These are phyloP conservation scores for Sphaerulina musiva DNA, from an alignment of 2,329 filamentous ascomycete species.

Conservation along the genomic window DNA sequence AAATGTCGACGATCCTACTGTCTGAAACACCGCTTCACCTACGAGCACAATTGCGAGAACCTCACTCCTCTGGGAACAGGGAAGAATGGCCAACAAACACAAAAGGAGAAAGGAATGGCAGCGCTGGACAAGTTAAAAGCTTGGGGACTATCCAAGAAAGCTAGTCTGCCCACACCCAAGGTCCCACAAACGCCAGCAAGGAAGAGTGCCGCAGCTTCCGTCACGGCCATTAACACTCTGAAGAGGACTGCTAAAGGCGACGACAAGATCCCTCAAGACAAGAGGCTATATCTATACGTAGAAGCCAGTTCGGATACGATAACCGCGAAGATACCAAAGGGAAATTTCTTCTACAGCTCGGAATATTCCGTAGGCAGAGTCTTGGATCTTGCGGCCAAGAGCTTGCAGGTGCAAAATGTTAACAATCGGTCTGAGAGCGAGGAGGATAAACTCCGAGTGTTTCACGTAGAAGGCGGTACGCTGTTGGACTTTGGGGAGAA, in stretches of 20 bases:
- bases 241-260: slow-evolving; percentile 90
- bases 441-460: slow-evolving; percentile 74
- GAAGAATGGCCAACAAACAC: slow-evolving; percentile 39
- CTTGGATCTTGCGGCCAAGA: slow-evolving; percentile 69
- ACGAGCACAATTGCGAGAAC: slow-evolving; percentile 80
- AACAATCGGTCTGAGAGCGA: slow-evolving; percentile 73
- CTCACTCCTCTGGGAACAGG: slow-evolving; percentile 56
- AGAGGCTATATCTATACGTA: slow-evolving; percentile 82
- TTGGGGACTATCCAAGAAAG: slow-evolving; percentile 67
- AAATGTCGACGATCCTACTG: slow-evolving; percentile 69
- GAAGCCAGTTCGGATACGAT: slow-evolving; percentile 85
- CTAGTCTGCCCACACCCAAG: slow-evolving; percentile 33
- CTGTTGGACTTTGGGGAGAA: slow-evolving; percentile 84
- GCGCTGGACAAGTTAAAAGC: slow-evolving; percentile 71
- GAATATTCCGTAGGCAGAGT: slow-evolving; percentile 88
- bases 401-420: slow-evolving; percentile 71
- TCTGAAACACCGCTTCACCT: slow-evolving; percentile 65
- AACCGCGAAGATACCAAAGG: slow-evolving; percentile 68
- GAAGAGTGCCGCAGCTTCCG: slow-evolving; percentile 55
- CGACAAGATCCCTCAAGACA: slow-evolving; percentile 68
- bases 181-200: slow-evolving; percentile 50
- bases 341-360: slow-evolving; percentile 45
- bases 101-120: slow-evolving; percentile 59
- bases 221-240: slow-evolving; percentile 66
- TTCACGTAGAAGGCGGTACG: slow-evolving; percentile 84